Percentiles rank a stretch among this genome's conserved stretches.
These are phyloP conservation scores for Arabis hirsuta DNA, from an alignment of 345 rosid species.

Conservation along the genomic window DNA sequence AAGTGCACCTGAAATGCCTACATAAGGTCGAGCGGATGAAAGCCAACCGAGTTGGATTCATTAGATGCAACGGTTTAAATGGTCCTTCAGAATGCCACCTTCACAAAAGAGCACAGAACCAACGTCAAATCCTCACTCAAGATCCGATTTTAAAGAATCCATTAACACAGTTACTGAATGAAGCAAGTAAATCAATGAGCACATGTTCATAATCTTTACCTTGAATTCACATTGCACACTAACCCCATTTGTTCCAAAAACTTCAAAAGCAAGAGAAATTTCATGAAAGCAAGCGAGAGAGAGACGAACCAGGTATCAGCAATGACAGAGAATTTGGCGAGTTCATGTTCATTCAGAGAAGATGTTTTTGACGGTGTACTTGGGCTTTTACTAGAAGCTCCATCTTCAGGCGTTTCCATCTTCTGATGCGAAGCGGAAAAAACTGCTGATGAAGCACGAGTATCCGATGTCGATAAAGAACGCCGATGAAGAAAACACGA, in stretches of 20 bases:
- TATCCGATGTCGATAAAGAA: slow-evolving; percentile 28
- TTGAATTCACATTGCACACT: background rate
- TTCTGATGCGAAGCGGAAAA: slow-evolving; percentile 25
- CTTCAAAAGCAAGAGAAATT: no score
- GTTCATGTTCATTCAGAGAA: slow-evolving; percentile 70
- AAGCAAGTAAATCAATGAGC: background rate
- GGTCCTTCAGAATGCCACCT: slow-evolving; percentile 99
- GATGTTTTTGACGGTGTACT: slow-evolving; percentile 40
- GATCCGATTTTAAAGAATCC: background rate
- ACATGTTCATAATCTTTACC: background rate
- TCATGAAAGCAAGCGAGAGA: no score
- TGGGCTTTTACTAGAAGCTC: slow-evolving; percentile 26
- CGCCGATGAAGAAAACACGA: slow-evolving; percentile 34
- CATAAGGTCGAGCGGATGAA: slow-evolving; percentile 89
- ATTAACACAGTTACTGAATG: background rate
- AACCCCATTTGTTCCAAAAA: background rate
- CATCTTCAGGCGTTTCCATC: background rate
- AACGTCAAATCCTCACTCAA: background rate
- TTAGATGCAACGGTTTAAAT: slow-evolving; percentile 77
- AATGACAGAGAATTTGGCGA: slow-evolving; percentile 81
- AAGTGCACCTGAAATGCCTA: slow-evolving; percentile 70
- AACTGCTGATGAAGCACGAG: slow-evolving; percentile 23
- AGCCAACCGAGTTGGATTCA: slow-evolving; percentile 90
- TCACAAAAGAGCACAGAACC: background rate
- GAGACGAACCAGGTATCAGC: slow-evolving; percentile 73